phyloP scores from a whole-genome alignment of 805 yeast species.

The Teunomyces funiuensis region DNA sequence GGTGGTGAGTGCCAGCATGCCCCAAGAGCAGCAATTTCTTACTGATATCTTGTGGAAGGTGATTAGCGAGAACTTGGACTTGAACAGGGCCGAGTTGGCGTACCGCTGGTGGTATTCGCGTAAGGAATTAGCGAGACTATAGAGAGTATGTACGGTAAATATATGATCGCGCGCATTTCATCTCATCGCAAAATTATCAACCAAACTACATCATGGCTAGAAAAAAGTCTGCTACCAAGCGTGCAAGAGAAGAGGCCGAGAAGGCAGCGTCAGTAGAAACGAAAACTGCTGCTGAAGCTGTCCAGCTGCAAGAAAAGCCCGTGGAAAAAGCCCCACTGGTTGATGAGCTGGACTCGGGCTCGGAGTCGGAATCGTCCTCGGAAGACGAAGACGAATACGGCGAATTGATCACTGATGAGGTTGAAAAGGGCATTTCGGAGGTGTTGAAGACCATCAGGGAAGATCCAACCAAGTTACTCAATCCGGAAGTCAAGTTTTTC shows the following conservation, averaged over 20 bases:
- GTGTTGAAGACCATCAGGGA: constrained; percentile 70
- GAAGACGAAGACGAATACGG: constrained; percentile 94
- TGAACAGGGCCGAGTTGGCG: constrained; percentile 55
- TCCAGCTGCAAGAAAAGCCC: constrained; percentile 16
- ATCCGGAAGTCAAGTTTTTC: constrained; percentile 73
- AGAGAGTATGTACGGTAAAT: not conserved
- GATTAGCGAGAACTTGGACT: constrained; percentile 56
- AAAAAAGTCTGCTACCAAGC: constrained; percentile 82
- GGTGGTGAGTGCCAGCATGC: constrained; percentile 31
- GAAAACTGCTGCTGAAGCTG: constrained; percentile 19
- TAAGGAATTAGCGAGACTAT: constrained; percentile 8
- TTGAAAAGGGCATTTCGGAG: constrained; percentile 73
- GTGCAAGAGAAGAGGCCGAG: constrained; percentile 51
- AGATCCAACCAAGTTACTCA: constrained; percentile 64
- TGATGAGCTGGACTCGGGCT: constrained; percentile 26
- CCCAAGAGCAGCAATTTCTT: constrained; percentile 40
- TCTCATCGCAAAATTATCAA: constrained; percentile 16
- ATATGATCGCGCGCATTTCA: constrained; percentile 12
- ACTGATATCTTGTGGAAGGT: constrained; percentile 49
- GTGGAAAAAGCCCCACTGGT: constrained; percentile 21
- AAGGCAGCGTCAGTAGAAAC: constrained; percentile 5
- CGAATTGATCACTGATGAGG: constrained; percentile 80
- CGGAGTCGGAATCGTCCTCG: constrained; percentile 36
- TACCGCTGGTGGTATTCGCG: constrained; percentile 63
- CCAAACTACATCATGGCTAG: constrained; percentile 57